Evolutionary conservation across 2,329 filamentous ascomycete species (phyloP).

Genomic region (Paraconiothyrium sp.): DNA sequence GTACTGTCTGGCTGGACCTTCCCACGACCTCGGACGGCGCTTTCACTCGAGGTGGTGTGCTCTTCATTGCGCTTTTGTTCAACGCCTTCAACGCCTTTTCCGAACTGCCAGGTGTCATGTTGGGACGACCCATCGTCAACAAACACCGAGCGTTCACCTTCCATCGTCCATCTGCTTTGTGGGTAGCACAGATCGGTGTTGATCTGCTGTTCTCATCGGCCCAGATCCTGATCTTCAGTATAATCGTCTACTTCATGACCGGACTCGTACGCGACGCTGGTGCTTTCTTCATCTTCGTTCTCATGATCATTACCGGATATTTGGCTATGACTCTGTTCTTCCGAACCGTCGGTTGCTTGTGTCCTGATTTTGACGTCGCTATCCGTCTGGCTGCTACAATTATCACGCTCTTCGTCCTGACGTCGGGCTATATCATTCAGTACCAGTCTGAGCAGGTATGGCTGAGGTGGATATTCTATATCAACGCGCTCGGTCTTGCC

Average conservation of each 20-base stretch:
- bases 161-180: conserved; percentile 81
- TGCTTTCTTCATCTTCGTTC: conserved; percentile 59
- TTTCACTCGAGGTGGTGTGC: conserved; percentile 81
- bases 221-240: conserved; percentile 66
- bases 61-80: conserved; percentile 83
- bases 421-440: conserved; percentile 85
- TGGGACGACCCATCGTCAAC: conserved; percentile 78
- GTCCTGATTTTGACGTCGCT: conserved; percentile 84
- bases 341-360: conserved; percentile 67
- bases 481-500: conserved; percentile 79
- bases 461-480: conserved; percentile 84
- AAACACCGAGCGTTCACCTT: conserved; percentile 88
- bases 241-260: conserved; percentile 63
- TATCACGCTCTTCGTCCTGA: conserved; percentile 83
- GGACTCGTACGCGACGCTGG: conserved; percentile 57
- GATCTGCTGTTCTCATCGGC: conserved; percentile 76
- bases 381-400: conserved; percentile 81
- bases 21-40: conserved; percentile 71
- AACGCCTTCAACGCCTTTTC: conserved; percentile 89
- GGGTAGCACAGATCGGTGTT: conserved; percentile 83
- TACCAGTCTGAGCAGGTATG: conserved; percentile 79
- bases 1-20: conserved; percentile 80
- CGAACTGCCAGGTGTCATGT: conserved; percentile 79
- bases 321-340: conserved; percentile 58
- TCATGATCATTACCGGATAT: conserved; percentile 55